Evolutionary conservation across 441 rosid species (phyloP).

Genomic region (Manihot esculenta): DNA sequence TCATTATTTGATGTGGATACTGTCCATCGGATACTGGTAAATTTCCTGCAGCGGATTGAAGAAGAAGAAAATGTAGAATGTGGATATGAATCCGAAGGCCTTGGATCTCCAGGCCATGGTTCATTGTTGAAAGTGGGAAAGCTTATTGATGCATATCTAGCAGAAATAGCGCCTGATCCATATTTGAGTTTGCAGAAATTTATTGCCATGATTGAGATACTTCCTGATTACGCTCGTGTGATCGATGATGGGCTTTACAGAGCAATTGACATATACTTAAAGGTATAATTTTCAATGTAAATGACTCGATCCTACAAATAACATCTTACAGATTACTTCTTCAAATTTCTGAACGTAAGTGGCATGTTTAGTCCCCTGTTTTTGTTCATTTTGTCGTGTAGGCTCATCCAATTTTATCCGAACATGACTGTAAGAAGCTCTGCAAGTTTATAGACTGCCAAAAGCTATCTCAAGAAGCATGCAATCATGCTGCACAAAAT

Average conservation of each 20-base stretch:
- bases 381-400: constrained; percentile 18
- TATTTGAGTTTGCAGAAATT: constrained; percentile 67
- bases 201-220: constrained; percentile 59
- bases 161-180: constrained; percentile 90
- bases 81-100: constrained; percentile 61
- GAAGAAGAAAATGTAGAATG: constrained; percentile 59
- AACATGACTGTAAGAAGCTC: constrained; percentile 69
- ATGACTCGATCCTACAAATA: background rate
- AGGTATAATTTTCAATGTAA: constrained; percentile 43
- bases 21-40: constrained; percentile 61
- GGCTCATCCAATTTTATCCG: constrained; percentile 74
- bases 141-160: constrained; percentile 76
- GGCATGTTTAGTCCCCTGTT: too few species aligned
- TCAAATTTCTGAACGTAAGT: background rate
- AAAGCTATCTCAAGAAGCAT: constrained; percentile 69
- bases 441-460: constrained; percentile 75
- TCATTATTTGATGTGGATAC: constrained; percentile 77
- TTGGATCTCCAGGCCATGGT: constrained; percentile 53
- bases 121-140: constrained; percentile 76
- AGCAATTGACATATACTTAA: constrained; percentile 77
- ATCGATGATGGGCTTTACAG: constrained; percentile 81
- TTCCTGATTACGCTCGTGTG: constrained; percentile 76
- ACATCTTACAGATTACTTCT: background rate
- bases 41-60: constrained; percentile 61
- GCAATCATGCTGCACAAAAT: constrained; percentile 75